Conservation (phyloP, 129 eudicot species). For the Artemisia tridentata region DNA sequence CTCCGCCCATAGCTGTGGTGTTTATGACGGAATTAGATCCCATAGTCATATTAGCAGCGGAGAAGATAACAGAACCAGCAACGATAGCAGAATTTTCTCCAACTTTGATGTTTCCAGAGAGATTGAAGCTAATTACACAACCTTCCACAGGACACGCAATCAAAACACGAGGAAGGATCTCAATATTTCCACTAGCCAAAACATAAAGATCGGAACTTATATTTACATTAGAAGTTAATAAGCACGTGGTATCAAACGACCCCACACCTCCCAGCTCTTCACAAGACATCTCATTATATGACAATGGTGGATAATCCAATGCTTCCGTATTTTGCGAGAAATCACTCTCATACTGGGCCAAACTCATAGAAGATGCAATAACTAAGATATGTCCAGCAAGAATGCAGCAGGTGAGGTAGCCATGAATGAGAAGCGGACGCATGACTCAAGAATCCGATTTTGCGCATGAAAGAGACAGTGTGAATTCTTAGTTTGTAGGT, state of each 20-base stretch:
- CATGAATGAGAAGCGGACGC: conserved; percentile 39
- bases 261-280: conserved; percentile 83
- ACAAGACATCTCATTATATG: conserved; percentile 47
- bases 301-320: conserved; percentile 18
- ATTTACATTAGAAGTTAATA: conserved; percentile 52
- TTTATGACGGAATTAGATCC: conserved; percentile 61
- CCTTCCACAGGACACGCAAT: conserved; percentile 70
- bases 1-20: conserved; percentile 72
- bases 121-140: conserved; percentile 67
- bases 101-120: conserved; percentile 73
- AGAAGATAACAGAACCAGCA: conserved; percentile 65
- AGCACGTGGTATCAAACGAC: conserved; percentile 78
- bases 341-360: conserved; percentile 26
- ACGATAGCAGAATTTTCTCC: conserved; percentile 60
- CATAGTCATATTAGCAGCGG: conserved; percentile 64
- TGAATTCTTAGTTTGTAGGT: conserved; percentile 11
- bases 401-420: conserved; percentile 56
- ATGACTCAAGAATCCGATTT: conserved; percentile 38
- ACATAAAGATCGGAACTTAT: conserved; percentile 47
- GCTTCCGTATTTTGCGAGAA: conserved; percentile 10
- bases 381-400: conserved; percentile 43
- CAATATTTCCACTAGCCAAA: conserved; percentile 64
- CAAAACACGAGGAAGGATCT: conserved; percentile 69
- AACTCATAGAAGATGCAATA: conserved; percentile 35
- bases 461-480: conserved; percentile 37